Base-by-base conservation (phyloP, 305 asterid species). In the Vinca major region DNA sequence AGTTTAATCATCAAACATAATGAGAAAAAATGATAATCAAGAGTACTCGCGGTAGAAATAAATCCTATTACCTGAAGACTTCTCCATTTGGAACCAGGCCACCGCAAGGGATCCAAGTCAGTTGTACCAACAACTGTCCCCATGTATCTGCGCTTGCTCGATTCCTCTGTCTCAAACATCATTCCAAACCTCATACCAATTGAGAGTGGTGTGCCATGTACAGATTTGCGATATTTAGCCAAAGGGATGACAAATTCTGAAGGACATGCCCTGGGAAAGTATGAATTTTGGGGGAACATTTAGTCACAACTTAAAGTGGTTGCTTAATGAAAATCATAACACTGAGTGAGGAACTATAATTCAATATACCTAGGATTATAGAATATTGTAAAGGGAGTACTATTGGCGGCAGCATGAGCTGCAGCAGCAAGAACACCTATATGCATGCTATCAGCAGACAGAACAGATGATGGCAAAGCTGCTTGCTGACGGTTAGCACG, bases 131-230 rank as follows among this genome's bases (percentile, higher is more conserved):
- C 77, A 73, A 91, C 83, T 40, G 95, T 88, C 37, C 98, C 98
- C 95, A 89, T 91, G 63, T 86, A 91, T 74, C 98, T 89, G 74
- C 95, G 86, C 82, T 91, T 91, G 65, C 84, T 83, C 48, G 98
- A 91, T 80, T 91, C 98, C 75, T 91, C 98, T 8, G 95, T 91
- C 83, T 91, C 98, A 77, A 91, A 89, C 98, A 89, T 91, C 85
- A 89, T 89, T 37, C 98, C 98, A 7, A 91, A 91, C 80, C 98
- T 82, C 96, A 89, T 91, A 41, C 98, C 92, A 60, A 84, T 79
- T 2, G 98, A 83, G 57, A 91, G 83, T 43, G 89, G 98, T 20
- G 95, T 80, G 16, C 89, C 86, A 63, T 84, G 85, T 17, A 89
- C 80, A 33, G 95, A 81, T 74, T 91, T 91, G 63, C 95, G 80